Conservation (phyloP, 371 early-diverging fungal species). For the Entomophthora muscae region DNA sequence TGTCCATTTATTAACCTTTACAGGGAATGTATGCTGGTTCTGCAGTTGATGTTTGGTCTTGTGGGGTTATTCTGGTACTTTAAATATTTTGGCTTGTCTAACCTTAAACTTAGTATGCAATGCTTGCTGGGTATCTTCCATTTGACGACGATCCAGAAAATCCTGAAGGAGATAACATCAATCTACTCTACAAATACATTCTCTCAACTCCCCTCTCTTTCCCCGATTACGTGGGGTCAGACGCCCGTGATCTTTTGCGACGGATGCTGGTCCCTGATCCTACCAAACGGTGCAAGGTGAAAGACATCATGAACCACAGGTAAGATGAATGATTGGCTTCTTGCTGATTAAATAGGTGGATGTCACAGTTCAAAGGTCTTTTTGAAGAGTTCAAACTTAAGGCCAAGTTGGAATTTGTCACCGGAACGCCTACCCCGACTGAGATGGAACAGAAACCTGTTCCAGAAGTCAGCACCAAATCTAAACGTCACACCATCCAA, state of each 20-base stretch:
- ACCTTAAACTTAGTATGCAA: slow-evolving; percentile 75
- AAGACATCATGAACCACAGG: slow-evolving; percentile 44
- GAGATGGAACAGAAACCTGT: slow-evolving; percentile 9
- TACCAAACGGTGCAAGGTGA: slow-evolving; percentile 63
- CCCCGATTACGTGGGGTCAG: slow-evolving; percentile 70
- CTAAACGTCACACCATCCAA: slow-evolving; percentile 17
- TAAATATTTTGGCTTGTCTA: not conserved
- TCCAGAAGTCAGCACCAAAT: slow-evolving; percentile 3
- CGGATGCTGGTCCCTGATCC: slow-evolving; percentile 90
- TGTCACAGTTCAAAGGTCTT: slow-evolving; percentile 13
- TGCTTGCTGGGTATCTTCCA: slow-evolving; percentile 95
- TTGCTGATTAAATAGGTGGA: slow-evolving; percentile 12
- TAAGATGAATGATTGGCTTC: slow-evolving; percentile 24
- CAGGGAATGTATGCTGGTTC: slow-evolving; percentile 85
- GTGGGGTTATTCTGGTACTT: slow-evolving; percentile 68
- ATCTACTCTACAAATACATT: slow-evolving; percentile 88
- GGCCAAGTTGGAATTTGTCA: slow-evolving; percentile 15
- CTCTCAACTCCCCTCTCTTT: slow-evolving; percentile 74
- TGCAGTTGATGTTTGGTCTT: slow-evolving; percentile 89
- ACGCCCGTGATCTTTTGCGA: slow-evolving; percentile 63
- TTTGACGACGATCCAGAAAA: slow-evolving; percentile 97
- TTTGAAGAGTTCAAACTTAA: slow-evolving; percentile 11
- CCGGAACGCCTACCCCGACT: slow-evolving; percentile 8
- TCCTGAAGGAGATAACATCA: slow-evolving; percentile 92
- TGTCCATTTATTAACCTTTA: not conserved